A percentile compares a stretch with the other conserved stretches of the same genome.
phyloP scores from a whole-genome alignment of 2,329 filamentous ascomycete genomes.

The Alternaria brassicae region DNA sequence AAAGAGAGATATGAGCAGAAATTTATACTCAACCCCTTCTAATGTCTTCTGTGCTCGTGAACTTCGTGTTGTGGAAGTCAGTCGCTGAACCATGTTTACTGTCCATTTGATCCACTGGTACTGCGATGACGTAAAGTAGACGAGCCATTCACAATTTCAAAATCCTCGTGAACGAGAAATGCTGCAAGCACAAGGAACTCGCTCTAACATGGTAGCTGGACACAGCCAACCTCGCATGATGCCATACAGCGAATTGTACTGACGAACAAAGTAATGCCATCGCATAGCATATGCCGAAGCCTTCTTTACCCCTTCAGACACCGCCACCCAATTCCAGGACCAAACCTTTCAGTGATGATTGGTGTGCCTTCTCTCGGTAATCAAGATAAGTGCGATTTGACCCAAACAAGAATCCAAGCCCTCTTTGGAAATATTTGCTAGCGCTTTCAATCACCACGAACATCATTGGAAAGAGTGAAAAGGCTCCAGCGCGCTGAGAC shows the following conservation, averaged over 20 bases:
- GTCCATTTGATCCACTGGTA: not conserved
- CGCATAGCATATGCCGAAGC: not conserved
- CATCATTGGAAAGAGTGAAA: slow-evolving; percentile 21
- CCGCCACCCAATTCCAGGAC: not conserved
- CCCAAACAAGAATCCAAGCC: not conserved
- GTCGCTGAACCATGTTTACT: not conserved
- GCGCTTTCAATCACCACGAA: not conserved
- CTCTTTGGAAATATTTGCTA: slow-evolving; percentile 14
- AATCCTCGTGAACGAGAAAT: not conserved
- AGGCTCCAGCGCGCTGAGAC: slow-evolving; percentile 24
- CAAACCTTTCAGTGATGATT: not conserved
- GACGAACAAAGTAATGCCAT: not conserved
- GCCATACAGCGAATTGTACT: not conserved
- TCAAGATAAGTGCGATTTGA: not conserved
- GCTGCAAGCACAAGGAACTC: not conserved
- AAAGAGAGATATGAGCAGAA: too few species aligned
- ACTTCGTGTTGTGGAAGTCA: not conserved
- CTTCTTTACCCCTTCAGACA: not conserved
- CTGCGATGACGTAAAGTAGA: not conserved
- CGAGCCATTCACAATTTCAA: not conserved
- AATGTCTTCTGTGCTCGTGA: not conserved
- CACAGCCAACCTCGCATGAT: not conserved
- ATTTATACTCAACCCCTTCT: not conserved
- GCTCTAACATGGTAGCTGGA: not conserved
- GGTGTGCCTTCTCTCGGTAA: not conserved